phyloP scores from a whole-genome alignment of 1,284 basidiomycete genomes.

The Cystobasidium slooffiae region DNA sequence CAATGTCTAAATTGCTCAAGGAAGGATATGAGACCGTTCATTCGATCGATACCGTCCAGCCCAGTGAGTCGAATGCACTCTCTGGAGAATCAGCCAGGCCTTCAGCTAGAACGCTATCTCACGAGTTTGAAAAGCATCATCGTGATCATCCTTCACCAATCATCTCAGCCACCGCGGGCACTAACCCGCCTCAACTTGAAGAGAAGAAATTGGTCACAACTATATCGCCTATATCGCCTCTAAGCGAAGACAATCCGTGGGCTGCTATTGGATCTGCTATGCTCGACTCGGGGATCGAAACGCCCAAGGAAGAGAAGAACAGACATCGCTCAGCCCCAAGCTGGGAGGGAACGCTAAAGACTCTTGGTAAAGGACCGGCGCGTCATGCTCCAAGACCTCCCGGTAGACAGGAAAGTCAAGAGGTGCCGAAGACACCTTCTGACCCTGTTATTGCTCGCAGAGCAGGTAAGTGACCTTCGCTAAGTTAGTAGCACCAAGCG shows the following conservation, averaged over 20 bases:
- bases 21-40: neutral
- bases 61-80: slow-evolving; percentile 20
- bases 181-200: neutral
- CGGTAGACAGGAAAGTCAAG: neutral
- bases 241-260: slow-evolving; percentile 5
- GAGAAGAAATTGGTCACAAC: neutral
- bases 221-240: neutral
- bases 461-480: neutral
- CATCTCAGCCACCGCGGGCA: too few species aligned
- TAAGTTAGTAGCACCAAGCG: neutral
- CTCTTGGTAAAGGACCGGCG: slow-evolving; percentile 23
- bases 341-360: slow-evolving; percentile 39
- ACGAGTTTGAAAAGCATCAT: slow-evolving; percentile 22
- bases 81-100: slow-evolving; percentile 17
- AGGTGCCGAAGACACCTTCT: neutral
- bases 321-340: slow-evolving; percentile 5
- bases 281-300: neutral
- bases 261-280: slow-evolving; percentile 22
- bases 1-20: neutral
- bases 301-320: neutral
- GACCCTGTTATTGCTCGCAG: neutral
- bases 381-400: slow-evolving; percentile 37
- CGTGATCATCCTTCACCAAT: neutral
- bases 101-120: slow-evolving; percentile 15
- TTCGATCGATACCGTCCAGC: neutral